Evolutionary conservation across 176 grass and related monocot genomes (phyloP), one percentile per base, ranked within the genome.

Genomic region (Oryza punctata): DNA sequence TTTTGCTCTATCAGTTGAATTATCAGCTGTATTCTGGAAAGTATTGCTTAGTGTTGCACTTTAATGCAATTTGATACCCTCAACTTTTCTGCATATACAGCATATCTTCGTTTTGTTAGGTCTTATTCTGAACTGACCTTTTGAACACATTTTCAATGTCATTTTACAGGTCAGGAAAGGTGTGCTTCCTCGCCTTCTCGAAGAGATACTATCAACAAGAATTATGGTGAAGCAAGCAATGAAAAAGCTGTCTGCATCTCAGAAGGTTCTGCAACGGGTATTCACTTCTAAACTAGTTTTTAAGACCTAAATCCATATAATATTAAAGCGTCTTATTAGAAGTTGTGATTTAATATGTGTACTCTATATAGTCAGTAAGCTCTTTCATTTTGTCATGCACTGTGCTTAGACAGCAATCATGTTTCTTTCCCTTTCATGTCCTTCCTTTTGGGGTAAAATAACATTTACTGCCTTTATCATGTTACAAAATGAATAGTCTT

Each of bases 221-320:
- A 93, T 98, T 85, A 87, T 95, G 95, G 82, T 93, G 69, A 98
- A 98, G 82, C 89, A 98, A 87, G 90, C 92, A 82, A 93, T 98
- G 90, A 98, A 98, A 83, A 98, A 88, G 64, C 77, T 98, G 77
- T 65, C 35, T 75, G 67, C 92, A 80, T 93, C 90, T 38, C 84
- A 94, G 73, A 85, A 91, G 85, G 90, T 98, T 91, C 69, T 95
- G 74, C 86, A 95, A 72, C 91, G 91, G 92, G 95, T 98, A 94
- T 69, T 87, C 38, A 49, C 30, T 33, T 86, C n/a, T 28, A 72
- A 65, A 82, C 46, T 57, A 82, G 19, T 69, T 69, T 73, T 81
- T 57, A 85, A 77, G 60, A 24, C 29, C n/a, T 65, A n/a, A 79
- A 75, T 80, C 38, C 19, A 23, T 80, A 52, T 76, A 21, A 38